Evolutionary conservation across 129 eudicot species (phyloP), one percentile per base, ranked within the genome.

Genomic region (Tagetes patula): DNA sequence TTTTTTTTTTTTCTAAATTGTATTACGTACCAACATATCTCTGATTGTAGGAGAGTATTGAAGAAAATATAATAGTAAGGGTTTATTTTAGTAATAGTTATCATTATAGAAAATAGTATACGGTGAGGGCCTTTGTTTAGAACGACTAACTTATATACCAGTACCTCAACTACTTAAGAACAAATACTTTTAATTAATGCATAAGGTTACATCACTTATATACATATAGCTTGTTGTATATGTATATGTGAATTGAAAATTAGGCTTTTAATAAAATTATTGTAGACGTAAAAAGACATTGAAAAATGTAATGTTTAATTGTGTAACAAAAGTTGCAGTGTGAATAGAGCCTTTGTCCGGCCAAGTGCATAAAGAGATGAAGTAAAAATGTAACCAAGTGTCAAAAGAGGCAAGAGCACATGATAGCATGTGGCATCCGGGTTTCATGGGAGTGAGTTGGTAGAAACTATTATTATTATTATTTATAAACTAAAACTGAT

Each of bases 381-480:
- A 45, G 45, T 61, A 61, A 71, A 78, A 31, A 78, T 64, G 55
- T 33, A 50, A 64, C 67, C 48, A 71, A 62, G 67, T 78, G 77
- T 50, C 43, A 68, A 73, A 59, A 62, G 32, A 78, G 77, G 76
- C 72, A 71, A 62, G 72, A 62, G 77, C 77, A 78, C 82, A 78
- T 78, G 82, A 78, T 65, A 53, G 72, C 82, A 78, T 78, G 82
- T 71, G 82, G 68, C 60, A 64, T 78, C 82, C 73, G 77, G 77
- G 14, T 78, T 78, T 78, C 77, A 71, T 71, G 82, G 82, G 82
- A 72, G 82, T 41, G 77, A 78, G 82, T 78, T 70, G 82, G 82
- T 78, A 60, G 27, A 60, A 60, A 61, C 48, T 71, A 53, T 70
- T 39, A 70, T 62, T 77, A 70, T 61, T 52, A 63, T 49, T 61